Evolutionary conservation across 495 filamentous ascomycete species (phyloP).

Genomic region (Neurospora terricola): DNA sequence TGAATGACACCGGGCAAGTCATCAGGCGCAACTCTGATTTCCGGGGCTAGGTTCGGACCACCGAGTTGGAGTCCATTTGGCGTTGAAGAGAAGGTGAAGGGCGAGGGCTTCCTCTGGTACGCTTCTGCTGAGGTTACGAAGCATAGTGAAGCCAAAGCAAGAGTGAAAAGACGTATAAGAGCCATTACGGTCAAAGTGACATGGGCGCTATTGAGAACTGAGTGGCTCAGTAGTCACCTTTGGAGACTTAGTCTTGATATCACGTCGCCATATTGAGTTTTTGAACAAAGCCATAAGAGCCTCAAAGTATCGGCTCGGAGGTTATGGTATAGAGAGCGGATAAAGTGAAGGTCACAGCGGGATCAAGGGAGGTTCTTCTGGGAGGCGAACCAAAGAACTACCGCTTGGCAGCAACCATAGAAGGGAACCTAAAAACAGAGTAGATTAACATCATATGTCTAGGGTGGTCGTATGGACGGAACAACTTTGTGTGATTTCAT

Average conservation of each 20-base stretch:
- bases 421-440: neutral
- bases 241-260: neutral
- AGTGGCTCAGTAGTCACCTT: neutral
- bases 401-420: neutral
- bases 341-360: neutral
- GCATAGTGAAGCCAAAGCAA: conserved; percentile 2
- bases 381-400: neutral
- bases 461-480: neutral
- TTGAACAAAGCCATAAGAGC: neutral
- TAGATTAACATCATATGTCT: neutral
- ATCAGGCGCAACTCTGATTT: conserved; percentile 19
- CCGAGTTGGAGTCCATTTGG: conserved; percentile 15
- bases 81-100: conserved; percentile 14
- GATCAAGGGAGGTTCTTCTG: neutral
- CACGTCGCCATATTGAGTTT: neutral
- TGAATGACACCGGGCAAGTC: conserved; percentile 40
- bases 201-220: neutral
- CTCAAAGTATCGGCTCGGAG: neutral
- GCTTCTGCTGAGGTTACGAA: conserved; percentile 1
- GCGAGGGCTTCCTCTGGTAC: conserved; percentile 7
- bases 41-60: conserved; percentile 13
- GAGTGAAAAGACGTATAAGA: conserved; percentile 1
- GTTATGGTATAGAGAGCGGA: neutral
- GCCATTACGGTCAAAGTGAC: conserved; percentile 3
- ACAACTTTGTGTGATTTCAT: neutral